Evolutionary conservation across 2,329 filamentous ascomycete species (phyloP).

Genomic region (Onygenales sp.): DNA sequence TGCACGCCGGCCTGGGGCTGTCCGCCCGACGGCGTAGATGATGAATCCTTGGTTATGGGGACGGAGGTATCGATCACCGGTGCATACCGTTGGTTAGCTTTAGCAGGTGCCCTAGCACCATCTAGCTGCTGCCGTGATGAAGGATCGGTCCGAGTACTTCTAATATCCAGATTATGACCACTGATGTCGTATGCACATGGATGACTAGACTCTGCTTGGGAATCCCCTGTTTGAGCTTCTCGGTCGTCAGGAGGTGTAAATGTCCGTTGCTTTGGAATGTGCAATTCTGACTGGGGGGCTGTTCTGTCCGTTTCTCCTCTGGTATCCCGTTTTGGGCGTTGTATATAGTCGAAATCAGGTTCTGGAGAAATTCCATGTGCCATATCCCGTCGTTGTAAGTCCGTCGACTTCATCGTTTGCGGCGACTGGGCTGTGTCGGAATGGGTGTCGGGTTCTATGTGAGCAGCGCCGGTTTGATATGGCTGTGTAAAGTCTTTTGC

Average conservation of each 20-base stretch:
- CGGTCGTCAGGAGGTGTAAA: conserved; percentile 9
- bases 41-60: background rate
- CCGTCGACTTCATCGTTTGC: too few species aligned
- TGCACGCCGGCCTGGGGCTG: background rate
- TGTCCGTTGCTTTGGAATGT: conserved; percentile 7
- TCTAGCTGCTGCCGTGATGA: background rate
- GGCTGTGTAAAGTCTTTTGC: too few species aligned
- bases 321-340: background rate
- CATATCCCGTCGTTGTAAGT: too few species aligned
- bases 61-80: background rate
- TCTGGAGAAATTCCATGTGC: too few species aligned
- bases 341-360: background rate
- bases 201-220: background rate
- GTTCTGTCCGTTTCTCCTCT: background rate
- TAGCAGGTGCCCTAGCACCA: background rate
- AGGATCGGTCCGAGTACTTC: background rate
- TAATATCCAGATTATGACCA: background rate
- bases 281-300: background rate
- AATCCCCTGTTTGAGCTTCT: background rate
- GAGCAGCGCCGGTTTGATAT: too few species aligned
- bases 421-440: too few species aligned
- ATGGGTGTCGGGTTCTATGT: too few species aligned
- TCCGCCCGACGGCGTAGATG: background rate
- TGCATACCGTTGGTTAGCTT: background rate
- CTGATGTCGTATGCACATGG: background rate